A percentile compares a stretch with the other conserved stretches of the same genome.
Conservation (phyloP, 169 alveolate genomes). For the Plasmodium berghei region DNA sequence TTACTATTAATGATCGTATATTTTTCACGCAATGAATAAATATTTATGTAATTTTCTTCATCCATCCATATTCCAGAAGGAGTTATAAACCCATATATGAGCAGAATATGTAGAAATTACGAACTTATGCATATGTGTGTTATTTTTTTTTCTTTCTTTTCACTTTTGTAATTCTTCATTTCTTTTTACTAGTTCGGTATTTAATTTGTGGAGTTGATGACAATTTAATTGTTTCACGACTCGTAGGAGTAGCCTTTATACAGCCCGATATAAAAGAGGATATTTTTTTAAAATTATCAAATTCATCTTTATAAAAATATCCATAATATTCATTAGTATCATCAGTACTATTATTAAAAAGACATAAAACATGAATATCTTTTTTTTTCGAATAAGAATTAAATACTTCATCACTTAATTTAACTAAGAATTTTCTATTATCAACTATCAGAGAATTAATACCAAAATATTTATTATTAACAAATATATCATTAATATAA, state of each 20-base stretch:
- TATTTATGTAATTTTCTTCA: too few relatives aligned
- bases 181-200: slow-evolving; percentile 37
- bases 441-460: slow-evolving; percentile 58
- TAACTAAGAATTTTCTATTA: slow-evolving; percentile 20
- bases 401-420: slow-evolving; percentile 64
- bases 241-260: slow-evolving; percentile 34
- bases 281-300: slow-evolving; percentile 48
- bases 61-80: too few relatives aligned
- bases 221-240: slow-evolving; percentile 11
- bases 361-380: slow-evolving; percentile 72
- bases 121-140: not conserved
- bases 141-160: not conserved
- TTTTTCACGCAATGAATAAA: too few relatives aligned
- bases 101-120: too few relatives aligned
- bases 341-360: slow-evolving; percentile 5
- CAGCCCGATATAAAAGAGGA: slow-evolving; percentile 46
- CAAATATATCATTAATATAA: slow-evolving; percentile 68
- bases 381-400: slow-evolving; percentile 25
- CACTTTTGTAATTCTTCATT: not conserved
- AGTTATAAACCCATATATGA: too few relatives aligned
- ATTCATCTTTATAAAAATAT: slow-evolving; percentile 57
- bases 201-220: slow-evolving; percentile 49
- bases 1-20: too few relatives aligned
- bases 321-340: slow-evolving; percentile 25
- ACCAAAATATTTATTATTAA: slow-evolving; percentile 63